Percentiles rank a stretch among this genome's conserved stretches.
Evolutionary conservation across 345 rosid species (phyloP).

Genomic region (Gossypium anomalum): DNA sequence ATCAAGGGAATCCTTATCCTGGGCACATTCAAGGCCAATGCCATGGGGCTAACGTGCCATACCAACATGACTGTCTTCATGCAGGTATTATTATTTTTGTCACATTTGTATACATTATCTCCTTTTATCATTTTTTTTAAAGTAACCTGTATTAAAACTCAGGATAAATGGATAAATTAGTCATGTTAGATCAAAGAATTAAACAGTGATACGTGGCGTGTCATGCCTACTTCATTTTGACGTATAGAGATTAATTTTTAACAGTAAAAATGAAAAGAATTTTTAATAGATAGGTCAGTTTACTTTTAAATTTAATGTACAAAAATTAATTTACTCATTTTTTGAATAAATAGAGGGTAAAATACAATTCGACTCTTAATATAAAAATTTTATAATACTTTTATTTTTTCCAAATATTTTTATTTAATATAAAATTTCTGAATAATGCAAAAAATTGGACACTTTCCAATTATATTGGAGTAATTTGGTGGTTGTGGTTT

Average conservation of each 20-base stretch:
- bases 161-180: too few species aligned
- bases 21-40: constrained; percentile 30
- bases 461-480: constrained; percentile 38
- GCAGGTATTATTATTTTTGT: constrained; percentile 43
- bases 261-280: fast-evolving
- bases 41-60: constrained; percentile 32
- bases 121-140: not conserved
- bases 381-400: too few species aligned
- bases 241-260: fast-evolving
- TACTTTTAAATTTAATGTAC: too few species aligned
- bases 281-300: fast-evolving
- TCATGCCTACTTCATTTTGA: fast-evolving
- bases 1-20: constrained; percentile 32
- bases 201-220: fast-evolving
- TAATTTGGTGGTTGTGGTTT: constrained; percentile 8
- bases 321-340: too few species aligned
- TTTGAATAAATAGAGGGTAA: fast-evolving
- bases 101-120: constrained; percentile 1
- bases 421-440: too few species aligned
- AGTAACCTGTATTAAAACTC: too few species aligned
- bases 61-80: constrained; percentile 58
- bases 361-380: too few species aligned
- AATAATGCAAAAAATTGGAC: not conserved
- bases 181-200: too few species aligned
- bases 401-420: too few species aligned